A percentile compares a stretch with the other conserved stretches of the same genome.
Conservation (phyloP, 768 basidiomycete genomes). For the Psilocybe cubensis region DNA sequence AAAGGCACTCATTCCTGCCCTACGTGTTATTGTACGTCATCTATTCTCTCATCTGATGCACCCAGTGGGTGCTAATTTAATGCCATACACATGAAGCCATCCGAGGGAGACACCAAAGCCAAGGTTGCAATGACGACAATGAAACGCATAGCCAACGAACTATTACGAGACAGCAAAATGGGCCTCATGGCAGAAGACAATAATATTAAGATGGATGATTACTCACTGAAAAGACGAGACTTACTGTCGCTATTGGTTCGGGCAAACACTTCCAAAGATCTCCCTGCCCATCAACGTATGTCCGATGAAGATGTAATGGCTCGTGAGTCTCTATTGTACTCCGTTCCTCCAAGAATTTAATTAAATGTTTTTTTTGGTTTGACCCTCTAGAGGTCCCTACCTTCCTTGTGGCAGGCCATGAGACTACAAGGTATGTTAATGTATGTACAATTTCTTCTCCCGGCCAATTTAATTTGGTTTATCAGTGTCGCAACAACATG, state of each 20-base stretch:
- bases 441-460: neutral
- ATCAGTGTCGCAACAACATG: slow-evolving; percentile 52
- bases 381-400: slow-evolving; percentile 56
- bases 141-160: slow-evolving; percentile 49
- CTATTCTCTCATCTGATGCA: neutral
- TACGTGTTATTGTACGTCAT: slow-evolving; percentile 40
- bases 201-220: slow-evolving; percentile 32
- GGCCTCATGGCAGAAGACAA: slow-evolving; percentile 26
- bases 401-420: slow-evolving; percentile 62
- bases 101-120: slow-evolving; percentile 29
- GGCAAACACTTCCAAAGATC: slow-evolving; percentile 67
- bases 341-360: neutral
- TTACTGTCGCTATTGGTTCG: slow-evolving; percentile 61
- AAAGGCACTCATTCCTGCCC: slow-evolving; percentile 35
- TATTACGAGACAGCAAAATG: slow-evolving; percentile 54
- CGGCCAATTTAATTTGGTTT: neutral
- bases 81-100: slow-evolving; percentile 27
- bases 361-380: neutral
- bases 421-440: slow-evolving; percentile 49
- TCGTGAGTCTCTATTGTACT: slow-evolving; percentile 36
- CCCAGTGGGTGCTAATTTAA: neutral
- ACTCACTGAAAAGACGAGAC: slow-evolving; percentile 47
- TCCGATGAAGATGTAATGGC: slow-evolving; percentile 65
- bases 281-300: slow-evolving; percentile 56
- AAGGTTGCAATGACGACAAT: slow-evolving; percentile 43